A percentile compares a stretch with the other conserved stretches of the same genome.
Conservation (phyloP, 768 basidiomycete species). For the Tricholoma hemisulphureum region DNA sequence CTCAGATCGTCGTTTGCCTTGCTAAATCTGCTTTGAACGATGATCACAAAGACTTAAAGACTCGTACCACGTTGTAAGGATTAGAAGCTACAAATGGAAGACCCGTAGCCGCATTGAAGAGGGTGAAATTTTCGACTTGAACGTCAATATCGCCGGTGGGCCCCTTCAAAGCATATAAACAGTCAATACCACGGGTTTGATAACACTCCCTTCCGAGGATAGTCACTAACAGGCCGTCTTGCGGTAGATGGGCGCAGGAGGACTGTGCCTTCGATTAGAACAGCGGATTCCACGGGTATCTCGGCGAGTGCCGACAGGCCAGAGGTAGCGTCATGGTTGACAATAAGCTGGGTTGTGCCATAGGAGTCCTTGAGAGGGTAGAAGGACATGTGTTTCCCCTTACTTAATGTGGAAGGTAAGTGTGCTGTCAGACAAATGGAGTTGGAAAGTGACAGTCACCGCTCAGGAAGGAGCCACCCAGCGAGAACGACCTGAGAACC, state of each 20-base stretch:
- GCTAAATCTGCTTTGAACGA: slow-evolving; percentile 7
- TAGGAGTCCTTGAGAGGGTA: slow-evolving; percentile 80
- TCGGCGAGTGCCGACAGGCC: slow-evolving; percentile 47
- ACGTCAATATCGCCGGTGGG: slow-evolving; percentile 80
- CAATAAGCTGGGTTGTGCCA: slow-evolving; percentile 78
- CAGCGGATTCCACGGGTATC: slow-evolving; percentile 74
- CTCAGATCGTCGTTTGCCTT: slow-evolving; percentile 87
- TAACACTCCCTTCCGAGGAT: slow-evolving; percentile 12
- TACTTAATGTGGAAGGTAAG: slow-evolving; percentile 51
- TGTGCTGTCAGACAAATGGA: slow-evolving; percentile 30
- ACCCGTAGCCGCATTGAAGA: slow-evolving; percentile 77
- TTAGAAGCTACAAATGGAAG: slow-evolving; percentile 89
- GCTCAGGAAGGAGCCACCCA: slow-evolving; percentile 80
- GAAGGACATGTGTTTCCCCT: slow-evolving; percentile 75
- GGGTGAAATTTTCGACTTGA: slow-evolving; percentile 59
- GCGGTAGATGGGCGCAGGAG: slow-evolving; percentile 59
- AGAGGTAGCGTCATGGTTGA: slow-evolving; percentile 40
- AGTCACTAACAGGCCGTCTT: slow-evolving; percentile 52
- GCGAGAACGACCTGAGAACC: slow-evolving; percentile 66
- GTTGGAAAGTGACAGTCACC: slow-evolving; percentile 51
- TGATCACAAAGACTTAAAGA: neutral
- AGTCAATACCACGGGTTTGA: slow-evolving; percentile 13
- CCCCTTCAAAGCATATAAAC: slow-evolving; percentile 36
- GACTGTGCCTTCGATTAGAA: slow-evolving; percentile 77
- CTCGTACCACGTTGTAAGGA: slow-evolving; percentile 67